A percentile compares a stretch with the other conserved stretches of the same genome.
phyloP scores from a whole-genome alignment of 2,329 filamentous ascomycete genomes.

The Colletotrichum viniferum region DNA sequence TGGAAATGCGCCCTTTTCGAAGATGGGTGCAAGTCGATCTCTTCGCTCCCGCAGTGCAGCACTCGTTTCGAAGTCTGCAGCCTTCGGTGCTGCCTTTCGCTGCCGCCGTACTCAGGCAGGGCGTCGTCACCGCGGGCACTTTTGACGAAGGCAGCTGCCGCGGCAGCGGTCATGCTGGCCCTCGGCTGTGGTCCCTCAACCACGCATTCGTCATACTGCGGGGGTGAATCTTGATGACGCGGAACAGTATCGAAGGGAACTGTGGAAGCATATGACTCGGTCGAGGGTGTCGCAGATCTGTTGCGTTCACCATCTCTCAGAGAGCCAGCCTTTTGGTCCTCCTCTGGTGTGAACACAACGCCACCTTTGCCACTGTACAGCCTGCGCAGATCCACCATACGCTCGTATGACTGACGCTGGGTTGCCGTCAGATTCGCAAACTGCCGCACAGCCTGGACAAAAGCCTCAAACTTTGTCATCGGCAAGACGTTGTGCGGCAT shows the following conservation, averaged over 20 bases:
- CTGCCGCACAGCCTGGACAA: background rate
- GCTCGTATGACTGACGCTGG: background rate
- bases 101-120: background rate
- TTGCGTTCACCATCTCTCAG: background rate
- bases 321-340: too few species aligned
- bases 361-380: slow-evolving; percentile 4
- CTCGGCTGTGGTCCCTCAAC: background rate
- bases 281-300: background rate
- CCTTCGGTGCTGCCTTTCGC: background rate
- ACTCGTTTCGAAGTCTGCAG: background rate
- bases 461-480: background rate
- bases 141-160: too few species aligned
- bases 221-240: background rate
- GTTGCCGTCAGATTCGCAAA: background rate
- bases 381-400: background rate
- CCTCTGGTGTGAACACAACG: background rate
- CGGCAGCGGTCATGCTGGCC: too few species aligned
- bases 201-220: background rate
- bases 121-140: background rate
- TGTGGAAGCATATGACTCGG: background rate
- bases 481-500: background rate
- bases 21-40: background rate
- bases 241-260: background rate
- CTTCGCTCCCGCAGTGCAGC: background rate
- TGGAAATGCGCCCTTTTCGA: background rate